Base-by-base conservation (phyloP, 768 basidiomycete species). In the Russula olivacea region DNA sequence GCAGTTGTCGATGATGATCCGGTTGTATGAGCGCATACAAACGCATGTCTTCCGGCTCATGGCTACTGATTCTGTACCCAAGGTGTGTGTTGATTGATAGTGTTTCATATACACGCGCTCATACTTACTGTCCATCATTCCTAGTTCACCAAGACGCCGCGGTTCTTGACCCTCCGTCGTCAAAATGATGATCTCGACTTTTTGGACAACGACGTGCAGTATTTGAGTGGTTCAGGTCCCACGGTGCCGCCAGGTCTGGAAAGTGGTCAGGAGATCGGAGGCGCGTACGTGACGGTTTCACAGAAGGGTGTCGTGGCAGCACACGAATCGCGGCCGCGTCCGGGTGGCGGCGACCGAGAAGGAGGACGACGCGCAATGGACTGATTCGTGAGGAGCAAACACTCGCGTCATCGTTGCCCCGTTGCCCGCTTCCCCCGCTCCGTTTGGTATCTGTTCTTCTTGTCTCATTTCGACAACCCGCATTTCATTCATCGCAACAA, bases 61-160 rank as follows among this genome's bases (percentile, higher is more conserved):
- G 91, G 94, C 97, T 19, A 96, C 95, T 60, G 97, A 99, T 74
- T 98, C 96, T 8, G 89, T 99, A n/a, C 97, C 97, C 15, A 96
- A 96, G 82, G 91, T 91, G 43, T 91, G 43, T 19, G 8, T 41
- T 61, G 45, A 65, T 65, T 64, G 17, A 21, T 23, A 52, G 63
- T 52, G 62, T 63, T 43, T 45, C 28, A 56, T 19, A 17, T 23
- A 6, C 43, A 15, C 19, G n/a, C n/a, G 15, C 32, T 23, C 19
- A 25, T 19, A n/a, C 63, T 58, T 23, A 41, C 10, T 59, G 15
- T 54, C 63, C 2, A 6, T 48, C 45, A 11, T 38, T 47, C 15
- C 0, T 38, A 93, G 92, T 93, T 93, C 77, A 90, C 92, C 76
- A 93, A 93, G 74, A 91, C 89, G 1, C 82, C 87, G 32, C 84